phyloP scores from a whole-genome alignment of 306 rosid species.

The Malus asiatica region DNA sequence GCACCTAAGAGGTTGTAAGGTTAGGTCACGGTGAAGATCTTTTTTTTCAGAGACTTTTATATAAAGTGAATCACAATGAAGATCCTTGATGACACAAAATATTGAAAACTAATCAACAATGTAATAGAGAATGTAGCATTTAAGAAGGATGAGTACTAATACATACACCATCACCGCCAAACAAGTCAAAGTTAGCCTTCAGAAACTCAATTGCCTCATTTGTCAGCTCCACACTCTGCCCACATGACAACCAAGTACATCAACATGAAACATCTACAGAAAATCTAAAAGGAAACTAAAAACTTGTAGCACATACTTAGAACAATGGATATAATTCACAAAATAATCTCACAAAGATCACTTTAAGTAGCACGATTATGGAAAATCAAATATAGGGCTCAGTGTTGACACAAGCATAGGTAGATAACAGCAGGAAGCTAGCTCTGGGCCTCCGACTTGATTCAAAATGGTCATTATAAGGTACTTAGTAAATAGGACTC shows the following conservation, averaged over 20 bases:
- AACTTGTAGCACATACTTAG: background rate
- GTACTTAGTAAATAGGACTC: background rate
- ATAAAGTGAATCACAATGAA: background rate
- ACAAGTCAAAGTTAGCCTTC: constrained; percentile 65
- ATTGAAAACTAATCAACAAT: background rate
- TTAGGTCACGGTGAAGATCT: background rate
- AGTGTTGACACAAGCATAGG: background rate
- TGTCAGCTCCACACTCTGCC: constrained; percentile 96
- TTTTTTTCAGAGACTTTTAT: too few species aligned
- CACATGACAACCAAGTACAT: constrained; percentile 18
- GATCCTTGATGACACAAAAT: background rate
- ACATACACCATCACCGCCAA: constrained; percentile 67
- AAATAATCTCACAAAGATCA: background rate
- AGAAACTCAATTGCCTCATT: constrained; percentile 83
- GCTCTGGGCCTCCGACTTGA: background rate
- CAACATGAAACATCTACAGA: background rate
- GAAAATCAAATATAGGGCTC: background rate
- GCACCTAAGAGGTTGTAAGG: background rate
- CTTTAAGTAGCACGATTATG: background rate
- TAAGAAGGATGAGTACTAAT: background rate
- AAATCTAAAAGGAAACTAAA: background rate
- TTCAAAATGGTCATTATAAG: background rate
- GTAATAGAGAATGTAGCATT: constrained; percentile 7
- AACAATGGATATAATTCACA: background rate
- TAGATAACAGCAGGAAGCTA: background rate